These are phyloP conservation scores for Nemania bipapillata DNA, from an alignment of 2,329 filamentous ascomycete species.

Conservation along the genomic window DNA sequence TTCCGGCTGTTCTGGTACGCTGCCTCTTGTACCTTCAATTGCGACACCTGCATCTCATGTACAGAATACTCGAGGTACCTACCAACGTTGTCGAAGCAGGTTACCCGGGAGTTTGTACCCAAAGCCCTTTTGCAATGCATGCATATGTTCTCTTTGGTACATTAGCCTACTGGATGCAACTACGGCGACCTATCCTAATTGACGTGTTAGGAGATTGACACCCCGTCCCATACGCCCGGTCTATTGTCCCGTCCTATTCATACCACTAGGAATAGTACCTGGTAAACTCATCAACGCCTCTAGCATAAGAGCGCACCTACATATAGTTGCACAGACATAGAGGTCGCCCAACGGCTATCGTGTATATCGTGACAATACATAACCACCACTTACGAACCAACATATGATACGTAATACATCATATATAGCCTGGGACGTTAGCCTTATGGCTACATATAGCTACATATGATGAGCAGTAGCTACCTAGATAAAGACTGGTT, in stretches of 20 bases:
- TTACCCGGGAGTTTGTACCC: not conserved
- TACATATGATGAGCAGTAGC: too few relatives aligned
- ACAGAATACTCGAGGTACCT: not conserved
- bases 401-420: not conserved
- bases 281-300: not conserved
- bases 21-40: not conserved
- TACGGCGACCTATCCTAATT: too few relatives aligned
- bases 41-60: not conserved
- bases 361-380: not conserved
- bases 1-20: not conserved
- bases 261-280: not conserved
- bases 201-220: not conserved
- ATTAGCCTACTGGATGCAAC: not conserved
- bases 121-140: not conserved
- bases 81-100: not conserved
- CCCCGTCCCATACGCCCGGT: not conserved
- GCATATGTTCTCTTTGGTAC: not conserved
- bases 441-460: too few relatives aligned
- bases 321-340: not conserved
- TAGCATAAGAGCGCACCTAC: too few relatives aligned
- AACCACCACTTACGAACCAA: not conserved
- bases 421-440: too few relatives aligned
- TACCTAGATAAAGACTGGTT: too few relatives aligned
- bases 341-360: not conserved
- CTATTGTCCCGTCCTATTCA: not conserved